A percentile compares a stretch with the other conserved stretches of the same genome.
Conservation (phyloP, 345 rosid genomes). For the Eucalyptus marginata region DNA sequence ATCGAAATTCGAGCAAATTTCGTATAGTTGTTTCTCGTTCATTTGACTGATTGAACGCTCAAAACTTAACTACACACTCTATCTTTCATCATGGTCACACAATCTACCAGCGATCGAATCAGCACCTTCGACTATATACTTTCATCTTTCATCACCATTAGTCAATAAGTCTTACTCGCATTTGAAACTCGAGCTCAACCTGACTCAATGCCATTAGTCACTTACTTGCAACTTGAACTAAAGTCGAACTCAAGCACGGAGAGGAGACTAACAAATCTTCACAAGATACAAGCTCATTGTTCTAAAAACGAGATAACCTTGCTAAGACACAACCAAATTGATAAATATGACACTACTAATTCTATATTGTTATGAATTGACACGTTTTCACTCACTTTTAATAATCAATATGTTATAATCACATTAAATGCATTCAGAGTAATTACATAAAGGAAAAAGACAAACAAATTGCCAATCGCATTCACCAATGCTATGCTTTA, state of each 20-base stretch:
- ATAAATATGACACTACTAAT: background rate
- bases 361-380: background rate
- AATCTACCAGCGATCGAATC: background rate
- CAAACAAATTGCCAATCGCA: background rate
- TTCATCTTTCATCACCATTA: background rate
- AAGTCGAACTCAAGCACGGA: background rate
- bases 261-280: background rate
- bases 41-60: background rate
- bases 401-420: background rate
- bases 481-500: background rate
- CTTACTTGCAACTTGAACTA: background rate
- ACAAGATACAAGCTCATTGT: accelerated
- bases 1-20: background rate
- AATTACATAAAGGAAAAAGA: background rate
- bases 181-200: background rate
- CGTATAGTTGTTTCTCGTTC: background rate
- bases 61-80: background rate
- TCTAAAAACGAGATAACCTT: background rate
- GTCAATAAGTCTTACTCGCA: too few relatives aligned
- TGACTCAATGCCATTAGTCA: background rate
- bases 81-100: background rate
- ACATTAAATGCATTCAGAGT: background rate
- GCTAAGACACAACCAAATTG: background rate
- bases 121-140: background rate
- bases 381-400: background rate